phyloP scores from a whole-genome alignment of 495 filamentous ascomycete species.

The Penicillium crystallinum region DNA sequence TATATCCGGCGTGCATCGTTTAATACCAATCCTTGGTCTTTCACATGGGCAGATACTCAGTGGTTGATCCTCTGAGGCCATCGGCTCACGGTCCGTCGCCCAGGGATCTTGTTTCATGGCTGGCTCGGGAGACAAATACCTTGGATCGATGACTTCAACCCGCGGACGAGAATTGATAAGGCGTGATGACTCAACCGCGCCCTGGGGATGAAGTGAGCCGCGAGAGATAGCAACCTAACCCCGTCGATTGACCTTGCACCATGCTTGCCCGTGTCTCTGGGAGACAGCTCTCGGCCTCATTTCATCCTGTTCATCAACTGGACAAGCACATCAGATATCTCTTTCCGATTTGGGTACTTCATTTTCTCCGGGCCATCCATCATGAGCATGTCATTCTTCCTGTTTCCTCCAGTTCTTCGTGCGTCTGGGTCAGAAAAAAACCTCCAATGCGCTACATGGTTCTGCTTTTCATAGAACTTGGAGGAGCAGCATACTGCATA shows the following conservation, averaged over 20 bases:
- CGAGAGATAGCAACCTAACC: not conserved
- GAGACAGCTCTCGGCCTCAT: not conserved
- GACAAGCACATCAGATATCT: not conserved
- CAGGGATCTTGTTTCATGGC: not conserved
- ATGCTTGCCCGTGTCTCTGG: not conserved
- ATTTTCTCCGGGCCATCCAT: not conserved
- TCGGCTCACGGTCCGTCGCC: not conserved
- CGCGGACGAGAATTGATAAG: not conserved
- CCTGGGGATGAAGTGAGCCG: not conserved
- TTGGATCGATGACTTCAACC: not conserved
- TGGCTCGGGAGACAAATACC: not conserved
- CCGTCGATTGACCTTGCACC: not conserved
- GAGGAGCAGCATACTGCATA: constrained; percentile 24
- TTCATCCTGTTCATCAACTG: constrained; percentile 5
- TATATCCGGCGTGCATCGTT: constrained; percentile 33
- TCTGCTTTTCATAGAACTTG: constrained; percentile 2
- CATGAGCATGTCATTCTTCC: constrained; percentile 8
- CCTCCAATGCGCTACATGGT: constrained; percentile 10
- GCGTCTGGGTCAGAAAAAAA: constrained; percentile 7
- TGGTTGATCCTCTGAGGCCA: not conserved
- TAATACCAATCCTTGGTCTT: constrained; percentile 36
- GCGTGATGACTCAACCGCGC: not conserved
- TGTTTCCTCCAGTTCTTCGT: not conserved
- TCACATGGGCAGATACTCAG: constrained; percentile 5
- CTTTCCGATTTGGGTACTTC: constrained; percentile 7